Percentiles rank a stretch among this genome's conserved stretches.
These are phyloP conservation scores for Huntiella omanensis DNA, from an alignment of 2,329 filamentous ascomycete species.

Conservation along the genomic window DNA sequence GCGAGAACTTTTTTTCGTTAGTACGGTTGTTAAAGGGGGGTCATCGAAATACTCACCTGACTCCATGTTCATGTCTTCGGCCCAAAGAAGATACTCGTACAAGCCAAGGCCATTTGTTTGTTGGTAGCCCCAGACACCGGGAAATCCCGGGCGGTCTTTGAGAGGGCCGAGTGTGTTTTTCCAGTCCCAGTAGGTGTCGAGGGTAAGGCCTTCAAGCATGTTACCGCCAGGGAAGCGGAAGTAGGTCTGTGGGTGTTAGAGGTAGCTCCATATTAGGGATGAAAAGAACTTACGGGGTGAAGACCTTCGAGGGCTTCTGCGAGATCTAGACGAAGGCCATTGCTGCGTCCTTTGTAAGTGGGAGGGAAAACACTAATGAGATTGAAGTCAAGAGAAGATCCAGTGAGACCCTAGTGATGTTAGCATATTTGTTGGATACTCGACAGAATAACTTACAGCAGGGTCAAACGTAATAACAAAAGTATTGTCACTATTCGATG, in stretches of 20 bases:
- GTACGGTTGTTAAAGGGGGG: not conserved
- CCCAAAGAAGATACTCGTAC: conserved; percentile 42
- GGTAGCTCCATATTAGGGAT: too few relatives aligned
- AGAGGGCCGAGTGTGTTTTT: conserved; percentile 35
- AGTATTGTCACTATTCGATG: conserved; percentile 35
- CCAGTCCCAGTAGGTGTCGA: conserved; percentile 30
- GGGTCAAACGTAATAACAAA: conserved; percentile 35
- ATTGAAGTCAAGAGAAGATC: conserved; percentile 33
- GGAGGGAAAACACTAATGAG: conserved; percentile 41
- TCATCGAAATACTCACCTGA: conserved; percentile 19
- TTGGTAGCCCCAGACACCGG: conserved; percentile 39
- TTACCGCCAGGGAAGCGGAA: conserved; percentile 48
- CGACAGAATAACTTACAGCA: conserved; percentile 13
- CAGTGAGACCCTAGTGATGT: conserved; percentile 17
- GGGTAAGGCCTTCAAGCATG: conserved; percentile 32
- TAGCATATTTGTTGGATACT: not conserved
- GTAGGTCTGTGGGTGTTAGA: conserved; percentile 22
- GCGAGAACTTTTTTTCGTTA: conserved; percentile 24
- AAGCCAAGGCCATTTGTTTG: conserved; percentile 44
- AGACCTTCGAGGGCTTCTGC: conserved; percentile 32
- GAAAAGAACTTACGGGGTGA: conserved; percentile 23
- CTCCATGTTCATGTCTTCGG: conserved; percentile 39
- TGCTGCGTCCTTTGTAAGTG: conserved; percentile 37
- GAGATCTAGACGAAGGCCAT: conserved; percentile 38
- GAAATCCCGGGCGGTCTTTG: conserved; percentile 33